Evolutionary conservation across 2,329 filamentous ascomycete genomes (phyloP).

Genomic region (Pyrenochaeta sp.): DNA sequence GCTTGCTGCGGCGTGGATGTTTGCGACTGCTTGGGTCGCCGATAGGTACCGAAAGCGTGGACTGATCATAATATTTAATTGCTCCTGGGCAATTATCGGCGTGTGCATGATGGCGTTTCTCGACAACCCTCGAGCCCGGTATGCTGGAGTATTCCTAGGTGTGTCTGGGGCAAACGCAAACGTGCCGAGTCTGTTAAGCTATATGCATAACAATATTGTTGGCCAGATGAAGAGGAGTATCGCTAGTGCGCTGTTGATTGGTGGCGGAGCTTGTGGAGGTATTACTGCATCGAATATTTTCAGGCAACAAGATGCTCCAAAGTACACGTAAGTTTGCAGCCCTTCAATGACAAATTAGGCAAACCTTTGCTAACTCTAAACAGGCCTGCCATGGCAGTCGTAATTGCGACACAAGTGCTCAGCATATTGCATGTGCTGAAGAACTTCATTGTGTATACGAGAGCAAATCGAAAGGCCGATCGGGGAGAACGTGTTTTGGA

Average conservation of each 20-base stretch:
- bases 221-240: slow-evolving; percentile 35
- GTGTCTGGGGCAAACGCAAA: slow-evolving; percentile 27
- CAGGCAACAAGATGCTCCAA: slow-evolving; percentile 27
- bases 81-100: slow-evolving; percentile 64
- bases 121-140: slow-evolving; percentile 19
- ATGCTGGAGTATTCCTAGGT: slow-evolving; percentile 28
- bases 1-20: slow-evolving; percentile 63
- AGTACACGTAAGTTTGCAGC: slow-evolving; percentile 14
- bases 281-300: slow-evolving; percentile 31
- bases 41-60: slow-evolving; percentile 24
- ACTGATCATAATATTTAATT: slow-evolving; percentile 59
- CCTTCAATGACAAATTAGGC: not conserved
- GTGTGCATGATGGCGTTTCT: slow-evolving; percentile 60
- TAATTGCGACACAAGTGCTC: slow-evolving; percentile 26
- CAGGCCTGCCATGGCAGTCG: slow-evolving; percentile 29
- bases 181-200: slow-evolving; percentile 23
- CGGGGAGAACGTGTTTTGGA: slow-evolving; percentile 26
- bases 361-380: slow-evolving; percentile 5
- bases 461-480: slow-evolving; percentile 25
- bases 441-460: slow-evolving; percentile 16
- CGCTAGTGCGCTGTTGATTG: slow-evolving; percentile 32
- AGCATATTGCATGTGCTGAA: slow-evolving; percentile 20
- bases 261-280: slow-evolving; percentile 27
- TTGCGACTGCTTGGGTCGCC: slow-evolving; percentile 61
- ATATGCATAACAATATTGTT: slow-evolving; percentile 40